Conservation (phyloP, 148 eudicot genomes). For the Cornus suecica region DNA sequence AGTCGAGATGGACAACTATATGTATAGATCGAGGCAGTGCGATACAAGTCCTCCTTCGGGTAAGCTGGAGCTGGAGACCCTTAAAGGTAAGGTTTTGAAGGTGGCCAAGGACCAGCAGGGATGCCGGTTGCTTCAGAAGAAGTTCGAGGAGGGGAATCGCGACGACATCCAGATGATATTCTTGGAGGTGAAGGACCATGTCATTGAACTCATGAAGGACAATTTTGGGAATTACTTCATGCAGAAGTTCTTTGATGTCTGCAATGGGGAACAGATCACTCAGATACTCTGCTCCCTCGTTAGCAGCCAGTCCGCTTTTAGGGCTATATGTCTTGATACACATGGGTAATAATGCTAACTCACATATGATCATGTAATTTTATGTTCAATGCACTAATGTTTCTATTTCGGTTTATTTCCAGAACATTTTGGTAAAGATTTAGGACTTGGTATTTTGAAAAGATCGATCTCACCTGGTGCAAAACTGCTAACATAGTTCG, state of each 20-base stretch:
- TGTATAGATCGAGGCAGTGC: not conserved
- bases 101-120: conserved; percentile 27
- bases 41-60: not conserved
- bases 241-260: conserved; percentile 28
- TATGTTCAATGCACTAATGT: too few relatives aligned
- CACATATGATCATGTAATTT: too few relatives aligned
- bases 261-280: conserved; percentile 25
- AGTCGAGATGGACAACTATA: not conserved
- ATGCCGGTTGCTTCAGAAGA: conserved; percentile 17
- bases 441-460: too few relatives aligned
- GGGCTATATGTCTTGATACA: conserved; percentile 29
- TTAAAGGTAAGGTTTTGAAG: conserved; percentile 12
- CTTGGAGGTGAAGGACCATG: conserved; percentile 27
- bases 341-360: not conserved
- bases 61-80: conserved; percentile 9
- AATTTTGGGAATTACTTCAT: conserved; percentile 27
- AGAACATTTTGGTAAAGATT: too few relatives aligned
- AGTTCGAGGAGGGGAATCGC: conserved; percentile 17
- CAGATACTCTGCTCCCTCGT: conserved; percentile 22
- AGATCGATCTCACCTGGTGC: too few relatives aligned
- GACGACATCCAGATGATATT: conserved; percentile 31
- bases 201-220: conserved; percentile 26
- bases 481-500: too few relatives aligned
- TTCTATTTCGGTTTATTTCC: too few relatives aligned
- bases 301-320: conserved; percentile 7